Percentiles rank a stretch among this genome's conserved stretches.
phyloP scores from a whole-genome alignment of 768 basidiomycete species.

The Heimioporus sp. region DNA sequence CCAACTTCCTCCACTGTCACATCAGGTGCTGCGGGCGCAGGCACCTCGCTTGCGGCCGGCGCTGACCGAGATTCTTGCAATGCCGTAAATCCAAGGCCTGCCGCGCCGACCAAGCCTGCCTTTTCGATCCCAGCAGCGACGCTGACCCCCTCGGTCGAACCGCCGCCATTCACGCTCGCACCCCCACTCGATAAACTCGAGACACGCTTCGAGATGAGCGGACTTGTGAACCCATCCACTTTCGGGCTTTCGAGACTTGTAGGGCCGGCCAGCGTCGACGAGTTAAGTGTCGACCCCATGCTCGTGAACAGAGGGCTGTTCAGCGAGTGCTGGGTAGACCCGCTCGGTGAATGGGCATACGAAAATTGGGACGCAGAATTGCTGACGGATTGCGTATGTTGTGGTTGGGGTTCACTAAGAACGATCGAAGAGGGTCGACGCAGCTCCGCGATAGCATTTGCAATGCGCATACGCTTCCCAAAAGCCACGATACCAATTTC shows the following conservation, averaged over 20 bases:
- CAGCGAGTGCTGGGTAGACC: constrained; percentile 44
- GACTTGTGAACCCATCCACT: constrained; percentile 15
- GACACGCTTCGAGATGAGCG: constrained; percentile 20
- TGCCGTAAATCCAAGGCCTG: constrained; percentile 26
- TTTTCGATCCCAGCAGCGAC: constrained; percentile 20
- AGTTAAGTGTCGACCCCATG: constrained; percentile 28
- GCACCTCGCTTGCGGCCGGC: constrained; percentile 58
- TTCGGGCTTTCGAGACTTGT: constrained; percentile 35
- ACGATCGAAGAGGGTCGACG: constrained; percentile 65
- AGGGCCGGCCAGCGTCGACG: constrained; percentile 21
- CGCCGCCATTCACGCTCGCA: constrained; percentile 24
- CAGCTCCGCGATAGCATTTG: constrained; percentile 89
- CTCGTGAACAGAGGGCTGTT: constrained; percentile 38
- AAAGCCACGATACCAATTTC: constrained; percentile 94
- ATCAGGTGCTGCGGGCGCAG: constrained; percentile 44
- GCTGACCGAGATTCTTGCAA: constrained; percentile 49
- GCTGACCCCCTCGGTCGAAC: constrained; percentile 17
- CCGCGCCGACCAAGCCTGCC: constrained; percentile 16
- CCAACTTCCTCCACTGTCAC: constrained; percentile 10
- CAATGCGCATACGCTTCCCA: constrained; percentile 91
- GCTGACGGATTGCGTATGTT: constrained; percentile 29
- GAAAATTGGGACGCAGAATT: constrained; percentile 29
- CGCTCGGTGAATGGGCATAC: constrained; percentile 33
- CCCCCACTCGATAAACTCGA: constrained; percentile 28
- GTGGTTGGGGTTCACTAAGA: constrained; percentile 46